Base-by-base conservation (phyloP, 2,329 filamentous ascomycete genomes). In the Amesomyces nigricolor region DNA sequence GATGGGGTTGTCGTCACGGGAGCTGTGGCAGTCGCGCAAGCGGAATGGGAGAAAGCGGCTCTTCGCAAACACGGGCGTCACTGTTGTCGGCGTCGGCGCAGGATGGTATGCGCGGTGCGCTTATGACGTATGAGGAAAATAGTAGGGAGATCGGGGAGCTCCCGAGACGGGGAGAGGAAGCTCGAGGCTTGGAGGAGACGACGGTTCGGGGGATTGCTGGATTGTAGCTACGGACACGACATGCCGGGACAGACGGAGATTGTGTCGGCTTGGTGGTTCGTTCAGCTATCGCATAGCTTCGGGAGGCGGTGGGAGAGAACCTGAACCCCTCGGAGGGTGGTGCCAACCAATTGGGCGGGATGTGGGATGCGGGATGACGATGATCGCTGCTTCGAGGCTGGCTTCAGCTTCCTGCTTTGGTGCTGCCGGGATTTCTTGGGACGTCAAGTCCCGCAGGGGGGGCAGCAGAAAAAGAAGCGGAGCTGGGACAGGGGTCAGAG, bases 1-100 rank as follows among this genome's bases (percentile, higher is more conserved):
- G 74, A 73, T 75, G 70, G 70, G 71, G 68, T 47, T 30, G 16
- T 16, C 17, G 42, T 47, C 53, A 53, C 49, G 46, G 46, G 7
- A 47, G 16, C 39, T 52, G 30, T 22, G 8, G 44, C 17, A 45
- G 35, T 14, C 16, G 14, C 45, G 47, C 43, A 26, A 32, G 48
- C 39, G 47, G 48, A 44, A 62, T 58, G 50, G 55, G 22, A 26
- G 22, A 26, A 49, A 46, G 43, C 19, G 42, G 19, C 14, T 26
- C 22, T 26, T 26, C 4, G 30, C 8, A 46, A 22, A 38, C 2
- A 29, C 46, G 44, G 38, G 6, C 7, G 7, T 38, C 16, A 35
- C n/a, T 37, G 50, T 29, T 13, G 53, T 53, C 46, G 51, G 37
- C 29, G 55, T 51, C 51, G 54, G 43, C 40, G 26, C 47, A 26